Evolutionary conservation across 257 asterid genomes (phyloP), one percentile per base, ranked within the genome.

Genomic region (Prunella vulgaris): DNA sequence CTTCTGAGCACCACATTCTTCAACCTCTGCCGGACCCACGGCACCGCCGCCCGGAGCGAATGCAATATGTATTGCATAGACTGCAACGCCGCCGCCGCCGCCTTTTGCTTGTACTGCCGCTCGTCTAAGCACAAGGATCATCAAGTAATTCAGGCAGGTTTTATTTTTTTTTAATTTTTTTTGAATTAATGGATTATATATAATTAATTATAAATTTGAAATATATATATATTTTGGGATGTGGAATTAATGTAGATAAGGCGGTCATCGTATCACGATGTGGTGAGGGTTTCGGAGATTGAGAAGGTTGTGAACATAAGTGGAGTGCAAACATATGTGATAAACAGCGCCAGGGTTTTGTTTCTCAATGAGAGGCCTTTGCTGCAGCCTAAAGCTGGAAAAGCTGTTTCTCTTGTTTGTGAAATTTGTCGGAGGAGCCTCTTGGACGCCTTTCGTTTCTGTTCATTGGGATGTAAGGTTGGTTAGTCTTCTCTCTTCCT

Each of bases 381-480:
- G 2, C 7, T 44, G 21, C 93, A 85, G 65, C 97, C 96, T 1
- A 87, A 82, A 69, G 82, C 79, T 30, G 90, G 91, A 20, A 90
- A 88, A 58, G 76, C 88, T 27, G 89, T 81, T 64, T 83, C 97
- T 60, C 95, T 88, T 71, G 49, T 86, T 40, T 93, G 98, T 70
- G 85, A 84, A 76, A 87, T 85, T 60, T 93, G 98, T 71, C 87
- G 88, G 64, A 80, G 98, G 68, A 84, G 81, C 75, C 93, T 93
- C 22, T 79, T 93, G 77, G 96, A 93, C 73, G 79, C 87, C 9
- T 83, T 83, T 60, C 92, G 90, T 8, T 93, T 90, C 77, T 93
- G 98, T 59, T 93, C 97, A 62, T 66, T 90, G 79, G 97, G 94
- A 49, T 93, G 98, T 46, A 93, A 93, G 98, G 98, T 93, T n/a